A percentile compares a stretch with the other conserved stretches of the same genome.
Conservation (phyloP, 352 stramenopile species). For the Elongisporangium anandrum region DNA sequence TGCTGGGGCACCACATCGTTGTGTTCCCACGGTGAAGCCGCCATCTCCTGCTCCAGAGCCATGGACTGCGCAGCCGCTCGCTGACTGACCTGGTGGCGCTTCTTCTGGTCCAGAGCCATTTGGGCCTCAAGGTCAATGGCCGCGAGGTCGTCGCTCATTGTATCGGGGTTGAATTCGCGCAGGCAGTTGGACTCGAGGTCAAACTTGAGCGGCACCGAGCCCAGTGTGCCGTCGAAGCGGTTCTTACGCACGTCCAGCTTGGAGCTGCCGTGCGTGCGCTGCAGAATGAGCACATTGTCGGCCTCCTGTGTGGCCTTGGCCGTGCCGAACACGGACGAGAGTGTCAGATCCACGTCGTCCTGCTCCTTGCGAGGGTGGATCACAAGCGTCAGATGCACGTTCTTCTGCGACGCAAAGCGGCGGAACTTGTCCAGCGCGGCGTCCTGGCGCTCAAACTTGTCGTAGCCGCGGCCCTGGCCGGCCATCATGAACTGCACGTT, state of each 20-base stretch:
- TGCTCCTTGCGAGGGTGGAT: conserved; percentile 99
- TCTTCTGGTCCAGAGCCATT: conserved; percentile 73
- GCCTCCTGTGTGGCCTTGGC: conserved; percentile 99
- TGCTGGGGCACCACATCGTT: conserved; percentile 18
- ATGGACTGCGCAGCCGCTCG: conserved; percentile 12
- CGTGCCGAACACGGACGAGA: conserved; percentile 97
- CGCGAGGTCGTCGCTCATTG: conserved; percentile 67
- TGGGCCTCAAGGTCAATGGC: conserved; percentile 71
- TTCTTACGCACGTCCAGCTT: conserved; percentile 98
- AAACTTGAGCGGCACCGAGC: conserved; percentile 85
- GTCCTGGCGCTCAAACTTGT: conserved; percentile 92
- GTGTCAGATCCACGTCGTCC: conserved; percentile 88
- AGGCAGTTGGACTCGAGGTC: conserved; percentile 62
- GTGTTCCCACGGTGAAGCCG: conserved; percentile 5
- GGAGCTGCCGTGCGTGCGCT: conserved; percentile 85
- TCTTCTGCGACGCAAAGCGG: conserved; percentile 96
- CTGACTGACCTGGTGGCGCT: conserved; percentile 29
- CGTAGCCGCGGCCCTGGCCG: conserved; percentile 73
- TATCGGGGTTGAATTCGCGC: conserved; percentile 55
- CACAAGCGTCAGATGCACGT: conserved; percentile 98
- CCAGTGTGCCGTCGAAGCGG: conserved; percentile 90
- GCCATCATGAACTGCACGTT: conserved; percentile 99
- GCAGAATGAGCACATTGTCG: conserved; percentile 99
- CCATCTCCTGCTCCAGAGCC: conserved; percentile 2
- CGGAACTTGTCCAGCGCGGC: conserved; percentile 94